Evolutionary conservation across 805 yeast species (phyloP).

Genomic region (Saccharomycopsis javanensis): DNA sequence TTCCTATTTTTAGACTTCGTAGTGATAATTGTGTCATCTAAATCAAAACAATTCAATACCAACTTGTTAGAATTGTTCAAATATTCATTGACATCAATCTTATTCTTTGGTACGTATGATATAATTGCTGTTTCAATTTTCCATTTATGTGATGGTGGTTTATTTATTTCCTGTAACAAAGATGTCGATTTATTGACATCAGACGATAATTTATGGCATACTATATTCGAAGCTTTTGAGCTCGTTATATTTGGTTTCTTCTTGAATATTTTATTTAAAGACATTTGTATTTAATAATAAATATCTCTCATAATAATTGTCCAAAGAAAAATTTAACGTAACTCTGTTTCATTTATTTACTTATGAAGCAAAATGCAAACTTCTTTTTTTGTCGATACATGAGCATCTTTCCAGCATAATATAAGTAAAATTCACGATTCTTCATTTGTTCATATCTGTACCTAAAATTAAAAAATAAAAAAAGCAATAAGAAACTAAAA

Average conservation of each 20-base stretch:
- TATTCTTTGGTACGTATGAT: not conserved
- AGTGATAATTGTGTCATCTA: constrained; percentile 68
- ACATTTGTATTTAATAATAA: not conserved
- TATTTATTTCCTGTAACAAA: not conserved
- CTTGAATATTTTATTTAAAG: not conserved
- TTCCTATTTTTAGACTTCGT: constrained; percentile 49
- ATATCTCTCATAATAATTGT: too few relatives aligned
- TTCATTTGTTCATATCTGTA: too few relatives aligned
- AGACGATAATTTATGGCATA: not conserved
- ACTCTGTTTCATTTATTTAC: too few relatives aligned
- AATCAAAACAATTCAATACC: constrained; percentile 47
- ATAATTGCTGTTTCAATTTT: not conserved
- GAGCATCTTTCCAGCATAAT: too few relatives aligned
- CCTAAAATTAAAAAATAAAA: too few relatives aligned
- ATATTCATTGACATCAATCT: not conserved
- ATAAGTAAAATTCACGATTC: too few relatives aligned
- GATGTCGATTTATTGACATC: not conserved
- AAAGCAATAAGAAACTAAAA: too few relatives aligned
- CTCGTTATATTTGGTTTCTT: not conserved
- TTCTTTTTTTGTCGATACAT: too few relatives aligned
- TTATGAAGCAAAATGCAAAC: too few relatives aligned
- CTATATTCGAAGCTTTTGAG: not conserved
- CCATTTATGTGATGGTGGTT: not conserved
- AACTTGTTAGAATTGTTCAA: not conserved
- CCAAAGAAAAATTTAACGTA: too few relatives aligned